Evolutionary conservation across 2,329 filamentous ascomycete genomes (phyloP), one percentile per base, ranked within the genome.

Genomic region (Rachicladosporium sp.): DNA sequence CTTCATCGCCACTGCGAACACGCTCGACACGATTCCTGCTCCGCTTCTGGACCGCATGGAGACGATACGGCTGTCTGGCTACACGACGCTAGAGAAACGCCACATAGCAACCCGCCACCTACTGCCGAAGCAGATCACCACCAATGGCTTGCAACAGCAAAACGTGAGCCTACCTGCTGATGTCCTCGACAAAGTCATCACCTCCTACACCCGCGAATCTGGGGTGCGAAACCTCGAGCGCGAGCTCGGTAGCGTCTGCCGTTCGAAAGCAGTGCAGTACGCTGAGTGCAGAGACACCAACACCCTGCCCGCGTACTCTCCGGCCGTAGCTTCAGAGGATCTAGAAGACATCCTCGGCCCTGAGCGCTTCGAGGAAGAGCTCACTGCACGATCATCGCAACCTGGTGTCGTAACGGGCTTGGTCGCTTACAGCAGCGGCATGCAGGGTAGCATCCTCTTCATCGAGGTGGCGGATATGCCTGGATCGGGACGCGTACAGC

Each of bases 381-480:
- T 98, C 52, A 85, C 91, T 9, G 89, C 93, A 59, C 86, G 83
- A 55, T 76, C 76, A 31, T 70, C 58, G 49, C 78, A 87, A 12
- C 89, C 91, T 1, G 91, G 91, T 41, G 83, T 98, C 41, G 89
- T 98, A 30, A 98, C 91, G 0, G 91, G 91, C 10, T 78, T 98
- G 29, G 91, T 98, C 10, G 91, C 91, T 6, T 98, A 95, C 66
- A 86, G 81, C 55, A 82, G 81, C 3, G 89, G 91, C 36, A 87
- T 87, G 35, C 89, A 95, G 59, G 91, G 91, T 46, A 88, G 83
- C 56, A 98, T 98, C 54, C 73, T 98, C 41, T 98, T 98, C 68
- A 98, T 98, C 52, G 91, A 98, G 64, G 86, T 95, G 33, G 86
- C 89, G 8, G 88, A 94, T 57, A 96, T 96, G 87, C 91, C 91